Conservation (phyloP, 768 basidiomycete species). For the Amanita pallidorosea region DNA sequence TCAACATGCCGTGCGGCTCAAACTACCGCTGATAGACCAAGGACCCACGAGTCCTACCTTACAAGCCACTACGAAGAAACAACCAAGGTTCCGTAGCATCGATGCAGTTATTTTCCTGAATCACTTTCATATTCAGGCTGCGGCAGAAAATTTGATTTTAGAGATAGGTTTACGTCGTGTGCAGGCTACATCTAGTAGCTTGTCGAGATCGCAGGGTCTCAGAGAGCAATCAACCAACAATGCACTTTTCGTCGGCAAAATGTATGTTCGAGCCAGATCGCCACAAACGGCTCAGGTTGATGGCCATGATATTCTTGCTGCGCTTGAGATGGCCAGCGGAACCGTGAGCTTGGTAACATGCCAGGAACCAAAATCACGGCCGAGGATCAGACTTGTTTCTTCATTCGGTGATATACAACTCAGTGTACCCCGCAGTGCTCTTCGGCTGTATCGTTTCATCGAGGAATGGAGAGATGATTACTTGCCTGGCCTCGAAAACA, state of each 20-base stretch:
- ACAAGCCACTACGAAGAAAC: constrained; percentile 5
- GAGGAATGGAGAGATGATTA: constrained; percentile 81
- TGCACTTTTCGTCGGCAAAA: constrained; percentile 35
- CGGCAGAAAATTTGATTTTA: constrained; percentile 59
- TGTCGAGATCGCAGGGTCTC: constrained; percentile 15
- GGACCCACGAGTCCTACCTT: neutral
- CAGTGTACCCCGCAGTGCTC: constrained; percentile 70
- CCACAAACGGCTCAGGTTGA: constrained; percentile 26
- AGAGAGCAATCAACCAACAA: constrained; percentile 33
- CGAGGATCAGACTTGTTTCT: constrained; percentile 31
- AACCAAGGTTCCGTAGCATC: constrained; percentile 12
- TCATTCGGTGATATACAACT: constrained; percentile 35
- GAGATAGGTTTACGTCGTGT: constrained; percentile 40
- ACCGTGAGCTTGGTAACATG: constrained; percentile 35
- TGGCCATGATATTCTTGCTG: constrained; percentile 52
- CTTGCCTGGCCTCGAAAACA: constrained; percentile 62
- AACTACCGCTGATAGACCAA: constrained; percentile 16
- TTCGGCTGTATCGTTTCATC: constrained; percentile 66
- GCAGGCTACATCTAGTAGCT: constrained; percentile 25
- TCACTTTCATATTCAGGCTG: constrained; percentile 44
- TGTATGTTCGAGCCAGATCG: constrained; percentile 51
- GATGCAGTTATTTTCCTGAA: constrained; percentile 33
- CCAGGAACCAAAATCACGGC: constrained; percentile 29
- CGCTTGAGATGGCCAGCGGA: constrained; percentile 36
- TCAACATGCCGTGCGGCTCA: constrained; percentile 42